Conservation (phyloP, 164 flowering plant species). For the Stephania cephalantha region DNA sequence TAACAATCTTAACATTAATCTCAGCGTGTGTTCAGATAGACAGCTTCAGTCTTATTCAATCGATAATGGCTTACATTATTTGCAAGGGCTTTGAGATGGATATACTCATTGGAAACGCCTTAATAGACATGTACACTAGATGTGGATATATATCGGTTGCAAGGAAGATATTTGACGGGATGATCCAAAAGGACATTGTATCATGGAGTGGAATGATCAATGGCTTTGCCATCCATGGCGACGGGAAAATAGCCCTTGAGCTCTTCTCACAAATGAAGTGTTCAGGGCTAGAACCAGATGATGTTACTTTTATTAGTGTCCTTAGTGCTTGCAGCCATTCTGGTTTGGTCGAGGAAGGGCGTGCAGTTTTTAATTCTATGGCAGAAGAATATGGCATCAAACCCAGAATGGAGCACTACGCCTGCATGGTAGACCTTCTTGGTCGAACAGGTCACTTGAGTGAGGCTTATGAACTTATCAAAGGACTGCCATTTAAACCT, state of each 20-base stretch:
- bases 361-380: conserved; percentile 34
- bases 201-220: conserved; percentile 54
- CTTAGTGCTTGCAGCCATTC: conserved; percentile 61
- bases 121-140: conserved; percentile 52
- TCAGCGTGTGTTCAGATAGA: conserved; percentile 38
- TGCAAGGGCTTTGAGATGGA: conserved; percentile 36
- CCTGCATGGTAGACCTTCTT: conserved; percentile 58
- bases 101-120: conserved; percentile 33
- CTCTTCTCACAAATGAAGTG: conserved; percentile 39
- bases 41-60: conserved; percentile 20
- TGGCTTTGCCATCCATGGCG: conserved; percentile 47
- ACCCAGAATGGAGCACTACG: conserved; percentile 47
- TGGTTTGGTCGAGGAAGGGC: conserved; percentile 45
- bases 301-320: conserved; percentile 30
- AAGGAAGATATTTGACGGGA: conserved; percentile 33
- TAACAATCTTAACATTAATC: conserved; percentile 37
- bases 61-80: conserved; percentile 32
- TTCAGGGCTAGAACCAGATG: conserved; percentile 34
- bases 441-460: conserved; percentile 42
- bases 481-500: conserved; percentile 30
- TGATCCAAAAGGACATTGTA: conserved; percentile 30
- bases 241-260: conserved; percentile 33
- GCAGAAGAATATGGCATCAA: conserved; percentile 22
- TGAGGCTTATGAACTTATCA: conserved; percentile 47
- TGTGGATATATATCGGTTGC: conserved; percentile 41